Base-by-base conservation (phyloP, 2,329 filamentous ascomycete genomes). In the Hypomyces perniciosus region DNA sequence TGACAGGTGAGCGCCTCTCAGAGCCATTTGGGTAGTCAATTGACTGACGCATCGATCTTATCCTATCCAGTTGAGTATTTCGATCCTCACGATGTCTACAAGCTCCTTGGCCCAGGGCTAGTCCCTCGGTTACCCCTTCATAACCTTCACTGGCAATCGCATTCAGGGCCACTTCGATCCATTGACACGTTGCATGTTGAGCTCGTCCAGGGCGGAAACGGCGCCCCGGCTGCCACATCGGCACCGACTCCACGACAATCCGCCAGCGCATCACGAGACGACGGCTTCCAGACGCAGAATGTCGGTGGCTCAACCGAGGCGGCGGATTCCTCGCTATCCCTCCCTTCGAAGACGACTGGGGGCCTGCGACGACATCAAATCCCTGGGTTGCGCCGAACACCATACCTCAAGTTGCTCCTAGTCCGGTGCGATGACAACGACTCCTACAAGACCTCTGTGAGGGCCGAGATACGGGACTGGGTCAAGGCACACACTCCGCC, bases 61-160 rank as follows among this genome's bases (percentile, higher is more conserved):
- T 31, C 44, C 29, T 28, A 27, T 44, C 39, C 29, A 95, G 90
- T 96, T 74, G 91, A 97, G 76, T 99, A 96, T 73, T 90, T 88
- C 73, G 93, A 99, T 72, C 92, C 93, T 48, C 87, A 89, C 65
- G 85, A 88, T 62, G 80, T 97, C 56, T 97, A 92, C 71, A 84
- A 88, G 53, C 79, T 92, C 47, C 75, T 97, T 40, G 85, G 86
- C 8, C 83, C 88, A 3, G 84, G 91, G 52, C 76, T 99, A 52
- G 77, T 87, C 38, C 77, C 86, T 39, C 86, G 88, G 49, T 78
- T 97, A 0, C 93, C 93, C 33, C 77, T 99, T 35, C 86, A 85
- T 57, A 95, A 97, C 63, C 82, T 99, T 42, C 90, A 97, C 65
- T 99, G 93, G 93, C 95, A 97, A 68, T 96, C 93, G 10, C 89